These are phyloP conservation scores for Wakefieldia striispora DNA, from an alignment of 768 basidiomycete genomes.

Conservation along the genomic window DNA sequence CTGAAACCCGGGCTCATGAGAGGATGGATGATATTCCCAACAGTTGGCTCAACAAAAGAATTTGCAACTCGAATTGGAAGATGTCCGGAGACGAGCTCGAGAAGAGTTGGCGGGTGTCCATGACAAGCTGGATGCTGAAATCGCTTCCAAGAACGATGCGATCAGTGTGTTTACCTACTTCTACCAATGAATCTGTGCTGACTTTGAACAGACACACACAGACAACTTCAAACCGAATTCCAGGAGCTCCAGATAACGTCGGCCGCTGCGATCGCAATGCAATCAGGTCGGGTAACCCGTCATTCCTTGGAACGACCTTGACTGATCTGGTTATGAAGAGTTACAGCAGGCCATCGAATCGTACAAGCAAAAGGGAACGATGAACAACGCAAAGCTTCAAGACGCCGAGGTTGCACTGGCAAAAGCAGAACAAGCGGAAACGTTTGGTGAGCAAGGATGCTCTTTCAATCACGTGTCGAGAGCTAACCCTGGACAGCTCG, in stretches of 20 bases:
- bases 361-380: conserved; percentile 61
- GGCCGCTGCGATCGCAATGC: conserved; percentile 56
- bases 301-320: not conserved
- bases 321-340: conserved; percentile 37
- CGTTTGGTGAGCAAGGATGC: conserved; percentile 44
- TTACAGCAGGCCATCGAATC: conserved; percentile 61
- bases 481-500: conserved; percentile 43
- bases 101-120: conserved; percentile 57
- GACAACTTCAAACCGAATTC: conserved; percentile 54
- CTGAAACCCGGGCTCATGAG: not conserved
- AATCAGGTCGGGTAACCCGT: conserved; percentile 44
- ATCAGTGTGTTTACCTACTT: conserved; percentile 41
- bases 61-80: conserved; percentile 63
- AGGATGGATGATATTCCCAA: not conserved
- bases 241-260: conserved; percentile 64
- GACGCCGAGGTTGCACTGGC: conserved; percentile 66
- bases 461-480: not conserved
- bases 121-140: conserved; percentile 54
- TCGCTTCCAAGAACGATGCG: conserved; percentile 54
- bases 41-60: conserved; percentile 68
- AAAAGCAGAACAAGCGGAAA: conserved; percentile 62
- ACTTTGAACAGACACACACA: conserved; percentile 47
- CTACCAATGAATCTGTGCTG: not conserved
- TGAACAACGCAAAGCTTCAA: conserved; percentile 59
- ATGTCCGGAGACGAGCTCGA: conserved; percentile 57